These are phyloP conservation scores for Hanseniaspora vineae DNA, from an alignment of 805 yeast species.

Conservation along the genomic window DNA sequence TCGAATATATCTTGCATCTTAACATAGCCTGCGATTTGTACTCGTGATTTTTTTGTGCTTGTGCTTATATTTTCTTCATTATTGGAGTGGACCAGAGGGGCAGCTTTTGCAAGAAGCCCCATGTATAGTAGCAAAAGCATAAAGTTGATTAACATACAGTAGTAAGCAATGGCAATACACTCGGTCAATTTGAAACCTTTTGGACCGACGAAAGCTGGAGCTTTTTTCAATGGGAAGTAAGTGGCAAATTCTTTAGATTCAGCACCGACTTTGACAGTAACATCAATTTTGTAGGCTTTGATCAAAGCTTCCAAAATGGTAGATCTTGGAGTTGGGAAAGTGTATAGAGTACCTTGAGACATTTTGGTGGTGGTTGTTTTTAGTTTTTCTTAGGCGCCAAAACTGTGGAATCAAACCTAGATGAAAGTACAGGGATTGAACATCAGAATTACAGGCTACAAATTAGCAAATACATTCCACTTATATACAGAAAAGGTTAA, in stretches of 20 bases:
- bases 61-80: too few species aligned
- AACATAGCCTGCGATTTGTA: too few species aligned
- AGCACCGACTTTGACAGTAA: constrained; percentile 33
- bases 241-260: constrained; percentile 26
- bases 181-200: constrained; percentile 64
- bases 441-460: too few species aligned
- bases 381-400: not conserved
- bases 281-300: constrained; percentile 48
- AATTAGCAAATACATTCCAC: too few species aligned
- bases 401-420: not conserved
- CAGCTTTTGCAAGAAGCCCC: too few species aligned
- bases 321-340: constrained; percentile 28
- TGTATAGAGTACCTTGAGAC: constrained; percentile 60
- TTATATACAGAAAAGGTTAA: too few species aligned
- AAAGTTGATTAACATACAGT: constrained; percentile 23
- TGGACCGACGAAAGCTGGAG: constrained; percentile 62
- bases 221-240: constrained; percentile 49
- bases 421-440: not conserved
- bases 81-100: too few species aligned
- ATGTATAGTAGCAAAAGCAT: not conserved
- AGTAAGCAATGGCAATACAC: constrained; percentile 47
- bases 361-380: constrained; percentile 21
- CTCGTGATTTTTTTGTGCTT: too few species aligned
- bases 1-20: too few species aligned
- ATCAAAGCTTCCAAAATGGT: constrained; percentile 36